phyloP scores from a whole-genome alignment of 352 stramenopile species.

The Globisporangium emineosum region DNA sequence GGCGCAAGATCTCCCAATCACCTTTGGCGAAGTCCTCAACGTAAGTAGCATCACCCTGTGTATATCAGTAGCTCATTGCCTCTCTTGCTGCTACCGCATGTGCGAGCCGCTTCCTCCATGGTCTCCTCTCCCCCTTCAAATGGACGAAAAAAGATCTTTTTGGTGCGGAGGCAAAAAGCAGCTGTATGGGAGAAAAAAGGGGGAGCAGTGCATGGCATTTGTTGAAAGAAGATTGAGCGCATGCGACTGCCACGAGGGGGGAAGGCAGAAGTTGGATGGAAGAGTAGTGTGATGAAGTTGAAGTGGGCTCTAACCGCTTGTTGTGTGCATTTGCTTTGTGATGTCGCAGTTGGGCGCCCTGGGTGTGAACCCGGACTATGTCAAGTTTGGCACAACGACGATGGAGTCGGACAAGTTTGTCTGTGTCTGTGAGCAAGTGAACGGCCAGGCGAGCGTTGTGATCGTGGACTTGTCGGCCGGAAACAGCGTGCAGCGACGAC shows the following conservation, averaged over 20 bases:
- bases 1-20: conserved; percentile 88
- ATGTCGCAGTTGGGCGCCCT: conserved; percentile 71
- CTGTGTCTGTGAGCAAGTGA: conserved; percentile 91
- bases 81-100: background rate
- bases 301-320: conserved; percentile 10
- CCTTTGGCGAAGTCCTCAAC: conserved; percentile 88
- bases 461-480: conserved; percentile 90
- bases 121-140: background rate
- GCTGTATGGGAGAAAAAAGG: conserved; percentile 10
- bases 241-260: background rate
- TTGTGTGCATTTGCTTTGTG: conserved; percentile 7
- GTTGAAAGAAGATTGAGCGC: background rate
- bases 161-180: conserved; percentile 7
- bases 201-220: too few relatives aligned
- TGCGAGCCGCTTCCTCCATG: conserved; percentile 2
- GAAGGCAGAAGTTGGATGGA: background rate
- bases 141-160: conserved; percentile 14
- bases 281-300: background rate
- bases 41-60: conserved; percentile 43
- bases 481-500: conserved; percentile 89
- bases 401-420: conserved; percentile 99
- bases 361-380: conserved; percentile 88
- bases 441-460: conserved; percentile 86
- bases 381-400: conserved; percentile 92
- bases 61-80: background rate